Base-by-base conservation (phyloP, 352 stramenopile genomes). In the Pythium inflatum region DNA sequence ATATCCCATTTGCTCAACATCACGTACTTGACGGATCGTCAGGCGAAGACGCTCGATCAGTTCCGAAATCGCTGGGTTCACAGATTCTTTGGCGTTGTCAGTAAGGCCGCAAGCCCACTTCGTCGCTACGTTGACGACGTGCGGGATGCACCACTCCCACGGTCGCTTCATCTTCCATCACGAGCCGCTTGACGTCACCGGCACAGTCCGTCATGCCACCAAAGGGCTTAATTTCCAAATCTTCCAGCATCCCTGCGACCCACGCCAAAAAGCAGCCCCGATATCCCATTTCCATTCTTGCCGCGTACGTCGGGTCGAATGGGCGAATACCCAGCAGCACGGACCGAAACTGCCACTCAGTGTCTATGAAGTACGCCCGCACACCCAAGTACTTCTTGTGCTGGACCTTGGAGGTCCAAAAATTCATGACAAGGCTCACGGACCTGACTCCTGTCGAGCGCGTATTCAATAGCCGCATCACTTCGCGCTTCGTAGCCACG, bases 91-190 rank as follows among this genome's bases (percentile, higher is more conserved):
- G 1, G 8, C 14, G n/a, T 43, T 63, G 22, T 63, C 28, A 22
- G 8, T 41, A 24, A 63, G 18, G 13, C 55, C 40, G 22, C 38
- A 53, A 41, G 57, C 57, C 27, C 43, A 56, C 43, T 54, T 65
- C 11, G 57, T 56, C 2, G n/a, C 40, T 8, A 20, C 20, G 16
- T 65, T 65, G 8, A 33, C 56, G 41, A 56, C 46, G 27, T 65
- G 57, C 3, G 57, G 41, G 22, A 65, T 56, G 22, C 57, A 65
- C 57, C 57, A 65, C 31, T 65, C 43, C 57, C 41, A 56, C 25
- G 40, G 4, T 2, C 12, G 5, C 13, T 56, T 34, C 5, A 56
- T 56, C 57, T 31, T 56, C 43, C 3, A 28, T 31, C 1, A 56
- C 4, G 8, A 56, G 30, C 16, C 57, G 11, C 13, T 65, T 55